Evolutionary conservation across 108 stramenopile genomes (phyloP).

Genomic region (Fragilariopsis cylindrus): DNA sequence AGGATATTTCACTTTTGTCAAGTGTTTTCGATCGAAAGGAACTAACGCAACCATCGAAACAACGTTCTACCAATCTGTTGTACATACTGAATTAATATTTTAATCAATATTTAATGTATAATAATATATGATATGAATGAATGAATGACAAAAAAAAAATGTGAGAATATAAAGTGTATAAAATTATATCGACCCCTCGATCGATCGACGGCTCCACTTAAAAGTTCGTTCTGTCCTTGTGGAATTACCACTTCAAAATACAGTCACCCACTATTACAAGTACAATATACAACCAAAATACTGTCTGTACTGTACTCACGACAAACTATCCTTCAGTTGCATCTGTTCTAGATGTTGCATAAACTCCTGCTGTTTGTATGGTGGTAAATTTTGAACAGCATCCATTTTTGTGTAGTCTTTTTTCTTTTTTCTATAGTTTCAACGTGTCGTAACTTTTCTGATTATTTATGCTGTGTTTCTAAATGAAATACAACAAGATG

Average conservation of each 20-base stretch:
- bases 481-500: too few species aligned
- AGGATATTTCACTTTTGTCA: conserved; percentile 73
- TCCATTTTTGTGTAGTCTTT: conserved; percentile 53
- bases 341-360: conserved; percentile 84
- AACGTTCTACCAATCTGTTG: conserved; percentile 79
- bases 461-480: too few species aligned
- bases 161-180: conserved; percentile 1
- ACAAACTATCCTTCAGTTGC: conserved; percentile 88
- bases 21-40: conserved; percentile 86
- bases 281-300: conserved; percentile 8
- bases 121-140: not conserved
- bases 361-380: conserved; percentile 84
- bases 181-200: not conserved
- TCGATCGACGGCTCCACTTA: not conserved
- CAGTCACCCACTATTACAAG: not conserved
- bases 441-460: too few species aligned
- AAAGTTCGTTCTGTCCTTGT: not conserved
- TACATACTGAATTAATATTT: conserved; percentile 65
- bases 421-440: not conserved
- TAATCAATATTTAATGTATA: not conserved
- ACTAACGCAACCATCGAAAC: conserved; percentile 75
- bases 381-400: conserved; percentile 69
- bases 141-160: not conserved
- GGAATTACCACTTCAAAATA: not conserved
- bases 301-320: conserved; percentile 47